Evolutionary conservation across 805 yeast species (phyloP).

Genomic region (Metschnikowia hibisci): DNA sequence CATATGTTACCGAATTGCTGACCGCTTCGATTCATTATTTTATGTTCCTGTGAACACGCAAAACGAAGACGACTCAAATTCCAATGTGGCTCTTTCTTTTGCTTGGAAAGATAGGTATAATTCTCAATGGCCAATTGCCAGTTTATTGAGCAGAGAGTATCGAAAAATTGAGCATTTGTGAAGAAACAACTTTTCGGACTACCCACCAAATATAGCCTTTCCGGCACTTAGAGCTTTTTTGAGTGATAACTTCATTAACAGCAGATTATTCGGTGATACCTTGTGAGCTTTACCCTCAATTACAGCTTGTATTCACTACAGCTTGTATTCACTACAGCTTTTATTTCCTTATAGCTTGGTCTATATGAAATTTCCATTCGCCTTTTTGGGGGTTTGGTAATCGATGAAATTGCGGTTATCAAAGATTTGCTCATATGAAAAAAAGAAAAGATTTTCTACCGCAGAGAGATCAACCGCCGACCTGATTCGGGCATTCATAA

Average conservation of each 20-base stretch:
- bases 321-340: no score
- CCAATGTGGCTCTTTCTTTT: slow-evolving; percentile 12
- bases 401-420: slow-evolving; percentile 1
- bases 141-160: slow-evolving; percentile 19
- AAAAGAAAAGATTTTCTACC: background rate
- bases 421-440: slow-evolving; percentile 1
- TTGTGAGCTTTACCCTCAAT: no score
- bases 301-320: no score
- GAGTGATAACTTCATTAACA: no score
- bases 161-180: background rate
- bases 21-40: slow-evolving; percentile 21
- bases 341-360: background rate
- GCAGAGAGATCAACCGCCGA: background rate
- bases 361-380: no score
- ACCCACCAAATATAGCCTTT: no score
- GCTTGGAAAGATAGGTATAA: slow-evolving; percentile 23
- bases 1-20: slow-evolving; percentile 23
- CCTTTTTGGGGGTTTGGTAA: background rate
- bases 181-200: no score
- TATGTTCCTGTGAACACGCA: slow-evolving; percentile 20
- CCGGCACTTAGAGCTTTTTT: no score
- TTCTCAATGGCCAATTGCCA: slow-evolving; percentile 27
- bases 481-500: slow-evolving; percentile 3
- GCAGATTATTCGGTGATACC: no score
- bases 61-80: slow-evolving; percentile 6